Evolutionary conservation across 345 rosid genomes (phyloP), one percentile per base, ranked within the genome.

Genomic region (Dipteronia dyeriana): DNA sequence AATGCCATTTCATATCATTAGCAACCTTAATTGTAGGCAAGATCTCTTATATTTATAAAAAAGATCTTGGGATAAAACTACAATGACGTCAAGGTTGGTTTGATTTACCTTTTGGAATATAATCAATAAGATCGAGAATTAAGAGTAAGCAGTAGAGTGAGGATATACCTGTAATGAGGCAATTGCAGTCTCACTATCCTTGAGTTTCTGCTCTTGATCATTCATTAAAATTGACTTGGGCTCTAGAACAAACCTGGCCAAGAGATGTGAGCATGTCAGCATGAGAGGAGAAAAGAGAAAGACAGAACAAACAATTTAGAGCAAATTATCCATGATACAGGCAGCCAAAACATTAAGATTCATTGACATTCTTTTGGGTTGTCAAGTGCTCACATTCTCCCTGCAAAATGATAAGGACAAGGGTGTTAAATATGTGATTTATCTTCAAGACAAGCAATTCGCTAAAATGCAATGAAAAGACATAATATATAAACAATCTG

Each of bases 161-260:
- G 26, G 65, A 75, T 8, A 57, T 78, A 94, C 98, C 97, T 86
- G 88, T 29, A 94, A 86, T 8, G 98, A 87, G 71, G 88, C 79
- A 79, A 92, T 85, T 51, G 97, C 92, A 81, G 94, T 73, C 79
- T 96, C 98, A 62, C 93, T 89, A 79, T 92, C 97, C 86, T 92
- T 92, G 62, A 85, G 84, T 87, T 94, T 96, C 79, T 87, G 90
- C 78, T 94, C 94, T 79, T 94, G 99, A 79, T 94, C 98, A 79
- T 71, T 82, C 86, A 84, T 82, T 66, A 96, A 80, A 68, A 84
- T 78, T 8, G 86, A 61, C 81, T 86, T 94, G 14, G 97, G 95
- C 89, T 94, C 97, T 80, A 94, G 86, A 43, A 91, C 86, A 85
- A 96, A 96, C 92, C 98, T 92, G 93, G 53, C 79, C 73, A 75